These are phyloP conservation scores for Fusarium dlaminii DNA, from an alignment of 2,329 filamentous ascomycete genomes.

Conservation along the genomic window DNA sequence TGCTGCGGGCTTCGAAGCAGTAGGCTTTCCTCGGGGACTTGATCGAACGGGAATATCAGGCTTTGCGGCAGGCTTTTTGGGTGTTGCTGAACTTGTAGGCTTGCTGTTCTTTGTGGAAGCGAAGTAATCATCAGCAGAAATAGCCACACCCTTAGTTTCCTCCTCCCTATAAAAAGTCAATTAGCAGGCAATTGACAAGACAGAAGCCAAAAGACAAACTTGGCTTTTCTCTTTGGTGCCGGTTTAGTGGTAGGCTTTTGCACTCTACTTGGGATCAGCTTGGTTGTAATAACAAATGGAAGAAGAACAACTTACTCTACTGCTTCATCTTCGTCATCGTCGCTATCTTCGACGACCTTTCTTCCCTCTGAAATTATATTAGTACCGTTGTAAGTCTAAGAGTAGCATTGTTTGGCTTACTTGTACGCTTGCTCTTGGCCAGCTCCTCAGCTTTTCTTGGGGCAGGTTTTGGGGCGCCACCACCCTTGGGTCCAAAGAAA, in stretches of 20 bases:
- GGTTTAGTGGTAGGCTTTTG: conserved; percentile 65
- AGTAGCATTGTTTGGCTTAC: conserved; percentile 46
- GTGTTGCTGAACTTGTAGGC: conserved; percentile 48
- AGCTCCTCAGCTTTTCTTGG: conserved; percentile 58
- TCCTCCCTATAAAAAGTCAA: conserved; percentile 46
- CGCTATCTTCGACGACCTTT: conserved; percentile 83
- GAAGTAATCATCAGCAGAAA: conserved; percentile 68
- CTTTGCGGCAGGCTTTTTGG: conserved; percentile 54
- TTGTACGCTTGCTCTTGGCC: conserved; percentile 56
- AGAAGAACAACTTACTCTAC: conserved; percentile 56
- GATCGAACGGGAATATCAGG: conserved; percentile 59
- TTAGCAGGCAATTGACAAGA: background rate
- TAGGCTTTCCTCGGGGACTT: conserved; percentile 61
- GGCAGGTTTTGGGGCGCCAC: conserved; percentile 60
- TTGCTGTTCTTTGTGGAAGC: conserved; percentile 57
- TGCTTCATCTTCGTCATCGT: conserved; percentile 75
- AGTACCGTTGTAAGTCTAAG: conserved; percentile 12
- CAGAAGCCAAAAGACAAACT: conserved; percentile 49
- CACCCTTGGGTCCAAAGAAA: conserved; percentile 85
- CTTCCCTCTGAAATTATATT: conserved; percentile 57
- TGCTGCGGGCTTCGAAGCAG: conserved; percentile 44
- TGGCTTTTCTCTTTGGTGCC: conserved; percentile 63
- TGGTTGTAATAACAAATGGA: background rate
- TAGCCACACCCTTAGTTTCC: conserved; percentile 59
- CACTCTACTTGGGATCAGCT: conserved; percentile 37